Base-by-base conservation (phyloP, 345 rosid species). In the Combretum micranthum region DNA sequence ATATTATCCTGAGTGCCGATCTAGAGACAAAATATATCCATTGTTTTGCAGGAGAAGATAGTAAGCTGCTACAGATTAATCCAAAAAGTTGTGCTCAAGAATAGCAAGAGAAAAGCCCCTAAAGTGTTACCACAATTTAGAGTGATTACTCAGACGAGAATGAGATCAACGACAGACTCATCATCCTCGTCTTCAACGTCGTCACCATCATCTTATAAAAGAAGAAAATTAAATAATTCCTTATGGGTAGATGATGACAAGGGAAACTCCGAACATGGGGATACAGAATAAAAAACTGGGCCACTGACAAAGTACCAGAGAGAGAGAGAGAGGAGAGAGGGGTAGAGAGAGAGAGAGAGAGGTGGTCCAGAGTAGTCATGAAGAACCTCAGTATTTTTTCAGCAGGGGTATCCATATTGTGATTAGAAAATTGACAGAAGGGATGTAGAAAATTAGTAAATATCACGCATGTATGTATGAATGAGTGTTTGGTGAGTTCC, bases 51-150 rank as follows among this genome's bases (percentile, higher is more conserved):
- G 92, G 96, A 93, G 68, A 87, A 85, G 75, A 80, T 89, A 44
- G 71, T 72, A 50, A 73, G 85, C 65, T 93, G 99, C 73, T 89
- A 87, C 65, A 73, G 62, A 67, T 74, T 89, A 60, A 87, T 85
- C 91, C 88, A 85, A 77, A 82, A 75, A 12, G 77, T 81, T 47
- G 81, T 69, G 58, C 63, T 70, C 22, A 75, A 83, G 56, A 70
- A 72, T 58, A 69, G 56, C 52, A 56, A 71, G 61, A 71, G 84
- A 78, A 77, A 73, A 50, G 39, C 72, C 51, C 76, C 87, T 12
- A 83, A 65, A 77, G 75, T 75, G 42, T 64, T 76, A 49, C 82
- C 90, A 12, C 81, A 74, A 68, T 82, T 86, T 51, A 70, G 93
- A 46, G 95, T 88, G 43, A 84, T 83, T 50, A 67, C 82, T 55